Base-by-base conservation (phyloP, 208 protist genomes). In the Strigomonas culicis region DNA sequence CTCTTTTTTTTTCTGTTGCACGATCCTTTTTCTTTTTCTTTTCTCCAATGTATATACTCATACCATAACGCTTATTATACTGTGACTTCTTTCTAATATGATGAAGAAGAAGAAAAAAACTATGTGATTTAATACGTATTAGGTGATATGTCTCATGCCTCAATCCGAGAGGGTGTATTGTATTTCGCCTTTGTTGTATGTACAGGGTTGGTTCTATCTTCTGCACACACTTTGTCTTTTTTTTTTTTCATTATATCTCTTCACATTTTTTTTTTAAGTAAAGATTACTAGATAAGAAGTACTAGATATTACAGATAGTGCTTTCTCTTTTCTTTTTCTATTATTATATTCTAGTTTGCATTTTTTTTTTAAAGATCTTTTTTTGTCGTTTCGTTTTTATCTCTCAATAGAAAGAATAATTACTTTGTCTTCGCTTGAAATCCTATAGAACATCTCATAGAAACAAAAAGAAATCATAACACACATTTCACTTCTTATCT, bases 201-300 rank as follows among this genome's bases (percentile, higher is more conserved):
- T n/a, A n/a, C n/a, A n/a, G n/a, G n/a, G n/a, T n/a, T n/a, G n/a
- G 19, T 58, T 8, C 31, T 41, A 6, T 17, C 36, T 41, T 41
- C 36, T 13, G 8, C 27, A 46, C 56, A 11, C 21, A 8, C 43
- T 25, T 24, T 32, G 36, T 65, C 47, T 56, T 2, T 17, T 56
- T 52, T 65, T 55, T 55, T 58, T 58, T 58, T 11, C 32, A 27
- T 58, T 58, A 17, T 58, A 21, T 36, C 17, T 58, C 6, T 41
- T 41, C 6, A 6, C 13, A 41, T 41, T 41, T 17, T 41, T 41
- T 63, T 47, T 63, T 51, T 47, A 6, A 10, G 8, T 36, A 30
- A 36, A 56, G 27, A 21, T 21, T 21, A 21, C n/a, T 49, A 24
- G 17, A 24, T 49, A 15, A 15, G 43, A 49, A 49, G 10, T 49